Evolutionary conservation across 306 rosid species (phyloP).

Genomic region (Cicer arietinum): DNA sequence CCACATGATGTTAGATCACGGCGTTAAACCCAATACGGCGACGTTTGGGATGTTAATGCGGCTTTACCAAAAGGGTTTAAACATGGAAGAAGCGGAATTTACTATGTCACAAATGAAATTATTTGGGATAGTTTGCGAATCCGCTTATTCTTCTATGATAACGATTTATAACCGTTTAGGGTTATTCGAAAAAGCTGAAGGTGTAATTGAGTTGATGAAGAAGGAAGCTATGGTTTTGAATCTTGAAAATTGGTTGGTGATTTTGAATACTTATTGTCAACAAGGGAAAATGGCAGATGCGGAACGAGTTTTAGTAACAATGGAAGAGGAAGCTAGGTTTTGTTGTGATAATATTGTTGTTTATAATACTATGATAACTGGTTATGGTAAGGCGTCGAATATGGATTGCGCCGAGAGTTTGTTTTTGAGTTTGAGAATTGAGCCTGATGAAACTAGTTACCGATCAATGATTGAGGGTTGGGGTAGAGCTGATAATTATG

Average conservation of each 20-base stretch:
- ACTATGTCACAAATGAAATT: constrained; percentile 65
- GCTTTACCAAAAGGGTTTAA: constrained; percentile 72
- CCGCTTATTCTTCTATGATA: constrained; percentile 81
- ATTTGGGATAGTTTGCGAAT: constrained; percentile 59
- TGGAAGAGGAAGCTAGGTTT: constrained; percentile 66
- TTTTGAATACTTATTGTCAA: constrained; percentile 76
- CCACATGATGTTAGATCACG: constrained; percentile 64
- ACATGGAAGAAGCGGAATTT: constrained; percentile 77
- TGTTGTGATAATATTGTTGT: constrained; percentile 56
- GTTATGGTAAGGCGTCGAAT: constrained; percentile 79
- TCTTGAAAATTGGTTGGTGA: constrained; percentile 78
- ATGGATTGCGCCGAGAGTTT: constrained; percentile 78
- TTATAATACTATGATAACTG: constrained; percentile 85
- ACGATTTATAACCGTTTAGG: constrained; percentile 72
- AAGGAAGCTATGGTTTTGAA: constrained; percentile 55
- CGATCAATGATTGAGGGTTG: constrained; percentile 98
- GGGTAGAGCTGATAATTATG: constrained; percentile 79
- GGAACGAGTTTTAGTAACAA: constrained; percentile 57
- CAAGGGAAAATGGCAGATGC: constrained; percentile 82
- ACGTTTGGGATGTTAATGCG: constrained; percentile 86
- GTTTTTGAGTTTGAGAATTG: constrained; percentile 59
- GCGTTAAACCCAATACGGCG: constrained; percentile 68
- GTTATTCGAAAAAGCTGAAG: constrained; percentile 72
- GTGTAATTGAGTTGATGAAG: constrained; percentile 59
- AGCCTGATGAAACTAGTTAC: constrained; percentile 85